phyloP scores from a whole-genome alignment of 2,329 filamentous ascomycete genomes.

The Penicillium hesseltinei region DNA sequence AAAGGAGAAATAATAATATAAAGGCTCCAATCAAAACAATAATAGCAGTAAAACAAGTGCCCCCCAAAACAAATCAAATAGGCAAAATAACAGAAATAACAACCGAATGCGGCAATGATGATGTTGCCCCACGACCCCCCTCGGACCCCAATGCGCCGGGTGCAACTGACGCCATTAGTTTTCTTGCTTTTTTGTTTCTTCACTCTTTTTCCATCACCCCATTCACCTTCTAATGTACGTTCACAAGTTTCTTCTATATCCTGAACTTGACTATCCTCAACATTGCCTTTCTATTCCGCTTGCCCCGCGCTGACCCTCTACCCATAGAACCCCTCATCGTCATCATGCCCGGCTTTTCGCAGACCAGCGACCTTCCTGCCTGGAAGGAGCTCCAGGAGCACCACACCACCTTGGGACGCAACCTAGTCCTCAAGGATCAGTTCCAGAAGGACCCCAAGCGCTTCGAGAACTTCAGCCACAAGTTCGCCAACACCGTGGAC shows the following conservation, averaged over 20 bases:
- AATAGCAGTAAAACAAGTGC: background rate
- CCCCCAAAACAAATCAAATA: background rate
- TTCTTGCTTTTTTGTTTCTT: constrained; percentile 10
- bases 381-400: constrained; percentile 92
- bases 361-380: constrained; percentile 78
- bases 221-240: background rate
- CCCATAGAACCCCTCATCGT: constrained; percentile 14
- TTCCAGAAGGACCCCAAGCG: constrained; percentile 85
- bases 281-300: background rate
- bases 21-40: background rate
- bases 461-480: constrained; percentile 86
- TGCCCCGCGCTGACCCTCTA: constrained; percentile 31
- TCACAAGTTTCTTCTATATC: background rate
- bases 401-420: constrained; percentile 80
- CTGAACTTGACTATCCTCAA: background rate
- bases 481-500: constrained; percentile 75
- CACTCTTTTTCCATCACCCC: constrained; percentile 13
- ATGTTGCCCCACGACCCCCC: constrained; percentile 32
- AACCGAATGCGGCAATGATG: constrained; percentile 27
- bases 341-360: constrained; percentile 51
- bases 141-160: constrained; percentile 32
- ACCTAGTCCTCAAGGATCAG: constrained; percentile 88
- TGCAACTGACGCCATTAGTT: constrained; percentile 21
- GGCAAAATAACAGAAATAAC: background rate
- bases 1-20: background rate